Percentiles rank a stretch among this genome's conserved stretches.
Conservation (phyloP, 768 basidiomycete species). For the Leccinum ochraceum region DNA sequence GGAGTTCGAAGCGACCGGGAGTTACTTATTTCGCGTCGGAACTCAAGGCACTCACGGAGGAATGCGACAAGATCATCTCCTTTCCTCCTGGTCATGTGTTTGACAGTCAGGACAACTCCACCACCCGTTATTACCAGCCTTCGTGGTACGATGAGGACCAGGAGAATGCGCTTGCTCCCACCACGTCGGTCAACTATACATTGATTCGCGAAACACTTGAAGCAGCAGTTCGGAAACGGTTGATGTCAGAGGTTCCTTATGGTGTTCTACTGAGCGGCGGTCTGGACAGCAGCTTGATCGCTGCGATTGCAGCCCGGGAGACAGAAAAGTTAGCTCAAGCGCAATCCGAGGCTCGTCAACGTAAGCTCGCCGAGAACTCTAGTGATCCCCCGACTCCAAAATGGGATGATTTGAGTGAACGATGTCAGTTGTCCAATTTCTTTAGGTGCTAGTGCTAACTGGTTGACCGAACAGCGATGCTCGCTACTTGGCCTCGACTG, state of each 20-base stretch:
- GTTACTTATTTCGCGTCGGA: slow-evolving; percentile 94
- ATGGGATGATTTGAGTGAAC: slow-evolving; percentile 47
- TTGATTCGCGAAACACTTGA: slow-evolving; percentile 81
- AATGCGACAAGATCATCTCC: slow-evolving; percentile 91
- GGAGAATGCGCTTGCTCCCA: slow-evolving; percentile 57
- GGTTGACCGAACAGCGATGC: slow-evolving; percentile 48
- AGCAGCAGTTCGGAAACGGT: slow-evolving; percentile 87
- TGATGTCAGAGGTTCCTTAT: slow-evolving; percentile 99
- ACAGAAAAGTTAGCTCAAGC: slow-evolving; percentile 88
- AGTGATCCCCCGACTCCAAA: slow-evolving; percentile 63
- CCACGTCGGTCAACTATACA: slow-evolving; percentile 60
- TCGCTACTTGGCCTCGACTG: slow-evolving; percentile 91
- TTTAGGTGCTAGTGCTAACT: not conserved
- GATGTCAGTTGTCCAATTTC: slow-evolving; percentile 40
- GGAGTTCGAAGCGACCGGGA: slow-evolving; percentile 80
- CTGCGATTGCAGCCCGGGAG: slow-evolving; percentile 90
- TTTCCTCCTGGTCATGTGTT: slow-evolving; percentile 98
- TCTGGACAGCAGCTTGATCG: slow-evolving; percentile 94
- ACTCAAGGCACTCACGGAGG: slow-evolving; percentile 86
- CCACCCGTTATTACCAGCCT: slow-evolving; percentile 84
- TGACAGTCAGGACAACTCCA: slow-evolving; percentile 79
- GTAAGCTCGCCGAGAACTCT: slow-evolving; percentile 49
- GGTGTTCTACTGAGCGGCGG: slow-evolving; percentile 96
- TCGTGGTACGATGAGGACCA: slow-evolving; percentile 85
- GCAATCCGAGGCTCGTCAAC: slow-evolving; percentile 68